Base-by-base conservation (phyloP, 2,329 filamentous ascomycete species). In the Talaromyces atroroseus region DNA sequence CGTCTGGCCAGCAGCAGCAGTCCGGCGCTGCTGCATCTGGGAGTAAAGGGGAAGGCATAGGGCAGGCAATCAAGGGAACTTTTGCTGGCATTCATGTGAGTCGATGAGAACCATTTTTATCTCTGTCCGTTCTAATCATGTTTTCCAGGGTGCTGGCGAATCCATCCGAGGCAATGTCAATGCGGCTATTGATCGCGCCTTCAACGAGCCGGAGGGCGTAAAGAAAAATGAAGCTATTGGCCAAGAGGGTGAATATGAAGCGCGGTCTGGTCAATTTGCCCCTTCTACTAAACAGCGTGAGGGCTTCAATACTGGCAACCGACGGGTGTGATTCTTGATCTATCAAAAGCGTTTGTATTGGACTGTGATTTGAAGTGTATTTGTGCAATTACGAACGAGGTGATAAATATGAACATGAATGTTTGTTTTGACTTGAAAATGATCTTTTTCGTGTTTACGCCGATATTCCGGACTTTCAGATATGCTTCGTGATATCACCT, bases 101-200 rank as follows among this genome's bases (percentile, higher is more conserved):
- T 67, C 14, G 12, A 1, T 16, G 21, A 34, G 26, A 8, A 12
- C 29, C 5, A 14, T 10, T 16, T 14, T 14, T 29, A 40, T 40
- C 8, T 26, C 38, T 10, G 21, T 18, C 16, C 8, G n/a, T 21
- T 36, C 21, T 8, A 20, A 36, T 24, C 2, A 40, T 38, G 16
- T 54, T 3, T 52, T 58, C 26, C 60, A 76, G 71, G 73, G 74
- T 7, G 65, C 66, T 18, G 74, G 74, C 5, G 74, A 76, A 58
- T 68, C 68, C 3, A 61, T 76, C 34, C 72, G 74, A 18, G 74
- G 74, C 4, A 66, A 65, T 1, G 49, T 72, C 3, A 71, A 64
- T 53, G 65, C 69, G n/a, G 68, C 70, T 0, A 66, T 75, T 44
- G 74, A 76, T 58, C 64, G 67, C 52, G 62, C 70, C 5, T 73